These are phyloP conservation scores for Aspergillus kassunensis DNA, from an alignment of 495 filamentous ascomycete genomes.

Conservation along the genomic window DNA sequence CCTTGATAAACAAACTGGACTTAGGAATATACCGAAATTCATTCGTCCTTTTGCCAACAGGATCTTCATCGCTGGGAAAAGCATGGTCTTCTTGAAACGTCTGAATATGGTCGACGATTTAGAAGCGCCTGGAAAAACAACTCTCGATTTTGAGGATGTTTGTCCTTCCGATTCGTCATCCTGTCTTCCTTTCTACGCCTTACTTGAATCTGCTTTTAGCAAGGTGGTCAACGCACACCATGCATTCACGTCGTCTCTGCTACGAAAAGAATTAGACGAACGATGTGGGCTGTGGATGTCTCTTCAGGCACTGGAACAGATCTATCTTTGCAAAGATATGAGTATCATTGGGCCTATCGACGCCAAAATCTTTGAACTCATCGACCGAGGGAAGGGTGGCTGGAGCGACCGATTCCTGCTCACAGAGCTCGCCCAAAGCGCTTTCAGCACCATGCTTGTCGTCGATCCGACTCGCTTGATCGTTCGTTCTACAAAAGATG, in stretches of 20 bases:
- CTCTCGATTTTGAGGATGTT: slow-evolving; percentile 53
- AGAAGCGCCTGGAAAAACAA: slow-evolving; percentile 28
- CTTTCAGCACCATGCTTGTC: slow-evolving; percentile 49
- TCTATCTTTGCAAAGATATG: slow-evolving; percentile 74
- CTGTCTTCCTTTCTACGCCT: slow-evolving; percentile 69
- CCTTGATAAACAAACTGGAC: slow-evolving; percentile 50
- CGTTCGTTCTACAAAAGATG: slow-evolving; percentile 37
- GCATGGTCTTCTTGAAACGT: slow-evolving; percentile 72
- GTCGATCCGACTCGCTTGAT: slow-evolving; percentile 59
- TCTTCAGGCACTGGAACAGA: slow-evolving; percentile 61
- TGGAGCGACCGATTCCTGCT: slow-evolving; percentile 85
- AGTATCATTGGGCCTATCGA: slow-evolving; percentile 58
- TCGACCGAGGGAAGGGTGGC: slow-evolving; percentile 59
- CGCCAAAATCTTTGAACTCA: slow-evolving; percentile 67
- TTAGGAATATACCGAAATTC: slow-evolving; percentile 66
- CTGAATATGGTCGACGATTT: slow-evolving; percentile 35
- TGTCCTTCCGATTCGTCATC: slow-evolving; percentile 32
- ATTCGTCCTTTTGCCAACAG: slow-evolving; percentile 61
- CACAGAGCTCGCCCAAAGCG: slow-evolving; percentile 71
- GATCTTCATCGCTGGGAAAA: slow-evolving; percentile 85
- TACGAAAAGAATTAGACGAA: slow-evolving; percentile 63
- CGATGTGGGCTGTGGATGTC: slow-evolving; percentile 63
- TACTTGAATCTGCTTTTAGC: slow-evolving; percentile 66
- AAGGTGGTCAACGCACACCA: slow-evolving; percentile 69
- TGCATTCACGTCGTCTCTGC: slow-evolving; percentile 57